Conservation (phyloP, 495 filamentous ascomycete genomes). For the Aspergillus bridgeri region DNA sequence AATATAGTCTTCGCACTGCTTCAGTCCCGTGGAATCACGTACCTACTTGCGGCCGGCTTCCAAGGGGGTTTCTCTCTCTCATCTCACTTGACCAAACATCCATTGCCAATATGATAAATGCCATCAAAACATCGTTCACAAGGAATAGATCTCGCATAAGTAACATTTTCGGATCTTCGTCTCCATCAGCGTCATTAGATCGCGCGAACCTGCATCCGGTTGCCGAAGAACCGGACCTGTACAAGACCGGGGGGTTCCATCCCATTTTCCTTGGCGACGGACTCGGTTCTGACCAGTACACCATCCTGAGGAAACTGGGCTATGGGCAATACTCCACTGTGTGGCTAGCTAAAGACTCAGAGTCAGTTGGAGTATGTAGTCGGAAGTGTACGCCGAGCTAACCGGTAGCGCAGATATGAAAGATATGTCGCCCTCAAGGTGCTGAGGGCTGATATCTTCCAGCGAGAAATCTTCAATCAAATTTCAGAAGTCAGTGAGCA, state of each 20-base stretch:
- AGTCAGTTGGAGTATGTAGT: constrained; percentile 22
- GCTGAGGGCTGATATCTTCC: constrained; percentile 27
- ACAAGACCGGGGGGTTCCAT: constrained; percentile 77
- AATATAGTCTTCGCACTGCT: too few species aligned
- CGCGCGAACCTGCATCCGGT: too few species aligned
- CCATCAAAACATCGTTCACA: too few species aligned
- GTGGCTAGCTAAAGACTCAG: constrained; percentile 56
- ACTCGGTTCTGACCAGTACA: constrained; percentile 81
- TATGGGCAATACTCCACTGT: constrained; percentile 90
- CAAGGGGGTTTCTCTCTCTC: too few species aligned
- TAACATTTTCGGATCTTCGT: too few species aligned
- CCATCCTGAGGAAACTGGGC: constrained; percentile 80
- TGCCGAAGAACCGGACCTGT: constrained; percentile 75
- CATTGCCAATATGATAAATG: too few species aligned
- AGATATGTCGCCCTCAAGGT: constrained; percentile 33
- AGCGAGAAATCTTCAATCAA: constrained; percentile 21
- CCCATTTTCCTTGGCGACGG: constrained; percentile 76
- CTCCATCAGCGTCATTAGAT: too few species aligned
- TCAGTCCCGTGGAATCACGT: too few species aligned
- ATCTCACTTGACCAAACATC: too few species aligned
- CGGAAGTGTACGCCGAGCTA: constrained; percentile 3
- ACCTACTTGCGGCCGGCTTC: too few species aligned
- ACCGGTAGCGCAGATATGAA: constrained; percentile 14
- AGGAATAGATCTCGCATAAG: too few species aligned
- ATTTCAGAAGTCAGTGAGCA: constrained; percentile 40